phyloP scores from a whole-genome alignment of 78 protist genomes.

The Acrasis kona region DNA sequence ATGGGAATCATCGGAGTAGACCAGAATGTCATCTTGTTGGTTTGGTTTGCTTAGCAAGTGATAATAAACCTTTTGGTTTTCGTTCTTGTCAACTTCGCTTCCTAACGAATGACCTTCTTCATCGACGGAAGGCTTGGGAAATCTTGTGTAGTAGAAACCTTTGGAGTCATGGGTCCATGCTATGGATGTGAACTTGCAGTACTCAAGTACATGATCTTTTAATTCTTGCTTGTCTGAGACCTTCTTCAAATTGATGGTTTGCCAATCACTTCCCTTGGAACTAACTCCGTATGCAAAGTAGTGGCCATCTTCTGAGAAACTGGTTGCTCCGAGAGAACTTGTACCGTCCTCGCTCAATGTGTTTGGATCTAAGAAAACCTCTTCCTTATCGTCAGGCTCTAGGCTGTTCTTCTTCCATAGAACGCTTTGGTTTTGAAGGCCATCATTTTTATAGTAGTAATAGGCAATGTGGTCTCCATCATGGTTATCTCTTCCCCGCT shows the following conservation, averaged over 20 bases:
- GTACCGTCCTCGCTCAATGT: slow-evolving; percentile 42
- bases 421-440: slow-evolving; percentile 41
- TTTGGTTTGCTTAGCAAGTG: slow-evolving; percentile 56
- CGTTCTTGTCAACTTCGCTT: slow-evolving; percentile 21
- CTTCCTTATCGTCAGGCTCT: background rate
- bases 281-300: slow-evolving; percentile 31
- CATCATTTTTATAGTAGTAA: slow-evolving; percentile 31
- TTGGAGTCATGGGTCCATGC: slow-evolving; percentile 45
- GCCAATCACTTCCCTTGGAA: slow-evolving; percentile 74
- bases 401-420: background rate
- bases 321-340: background rate
- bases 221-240: background rate
- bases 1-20: slow-evolving; percentile 19
- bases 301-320: slow-evolving; percentile 22
- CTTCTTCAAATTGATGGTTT: slow-evolving; percentile 19
- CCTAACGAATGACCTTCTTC: slow-evolving; percentile 18
- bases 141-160: slow-evolving; percentile 62
- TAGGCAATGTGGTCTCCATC: no score
- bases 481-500: background rate
- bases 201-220: slow-evolving; percentile 53
- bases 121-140: background rate
- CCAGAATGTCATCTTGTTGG: slow-evolving; percentile 45
- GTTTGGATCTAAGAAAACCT: slow-evolving; percentile 60
- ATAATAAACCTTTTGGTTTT: slow-evolving; percentile 38
- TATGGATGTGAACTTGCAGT: slow-evolving; percentile 58